Percentiles rank a stretch among this genome's conserved stretches.
Evolutionary conservation across 371 early-diverging fungal species (phyloP).

Genomic region (Mortierella polycephala): DNA sequence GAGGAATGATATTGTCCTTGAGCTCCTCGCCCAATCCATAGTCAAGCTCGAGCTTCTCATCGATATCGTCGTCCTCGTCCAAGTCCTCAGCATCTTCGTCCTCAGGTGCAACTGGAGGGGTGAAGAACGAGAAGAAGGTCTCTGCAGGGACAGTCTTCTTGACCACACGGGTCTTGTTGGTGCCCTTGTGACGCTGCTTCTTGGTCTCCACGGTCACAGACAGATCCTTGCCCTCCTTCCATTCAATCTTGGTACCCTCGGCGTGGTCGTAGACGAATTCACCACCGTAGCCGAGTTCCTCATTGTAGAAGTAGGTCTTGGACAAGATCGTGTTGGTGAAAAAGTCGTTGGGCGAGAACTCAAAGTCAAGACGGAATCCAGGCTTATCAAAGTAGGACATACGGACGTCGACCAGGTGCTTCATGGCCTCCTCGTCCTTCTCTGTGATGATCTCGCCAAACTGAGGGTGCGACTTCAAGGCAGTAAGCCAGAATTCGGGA

Average conservation of each 20-base stretch:
- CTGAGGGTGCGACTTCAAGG: slow-evolving; percentile 85
- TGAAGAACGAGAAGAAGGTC: slow-evolving; percentile 97
- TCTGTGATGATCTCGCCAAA: slow-evolving; percentile 88
- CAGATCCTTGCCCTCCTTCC: slow-evolving; percentile 97
- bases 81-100: slow-evolving; percentile 75
- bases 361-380: slow-evolving; percentile 95
- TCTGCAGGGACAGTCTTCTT: slow-evolving; percentile 93
- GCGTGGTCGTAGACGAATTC: slow-evolving; percentile 91
- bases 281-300: slow-evolving; percentile 75
- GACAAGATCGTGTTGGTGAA: slow-evolving; percentile 87
- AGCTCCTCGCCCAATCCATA: slow-evolving; percentile 96
- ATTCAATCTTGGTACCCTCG: slow-evolving; percentile 88
- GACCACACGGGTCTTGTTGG: slow-evolving; percentile 97
- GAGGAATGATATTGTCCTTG: slow-evolving; percentile 95
- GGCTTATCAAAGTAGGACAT: slow-evolving; percentile 83
- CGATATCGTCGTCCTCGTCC: slow-evolving; percentile 82
- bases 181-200: slow-evolving; percentile 97
- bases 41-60: slow-evolving; percentile 88
- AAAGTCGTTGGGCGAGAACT: slow-evolving; percentile 87
- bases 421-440: slow-evolving; percentile 86
- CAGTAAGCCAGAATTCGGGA: slow-evolving; percentile 95
- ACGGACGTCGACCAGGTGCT: slow-evolving; percentile 87
- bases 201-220: slow-evolving; percentile 91
- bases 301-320: slow-evolving; percentile 92
- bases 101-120: slow-evolving; percentile 79